A percentile compares a stretch with the other conserved stretches of the same genome.
These are phyloP conservation scores for Ajuga reptans DNA, from an alignment of 305 asterid species.

Conservation along the genomic window DNA sequence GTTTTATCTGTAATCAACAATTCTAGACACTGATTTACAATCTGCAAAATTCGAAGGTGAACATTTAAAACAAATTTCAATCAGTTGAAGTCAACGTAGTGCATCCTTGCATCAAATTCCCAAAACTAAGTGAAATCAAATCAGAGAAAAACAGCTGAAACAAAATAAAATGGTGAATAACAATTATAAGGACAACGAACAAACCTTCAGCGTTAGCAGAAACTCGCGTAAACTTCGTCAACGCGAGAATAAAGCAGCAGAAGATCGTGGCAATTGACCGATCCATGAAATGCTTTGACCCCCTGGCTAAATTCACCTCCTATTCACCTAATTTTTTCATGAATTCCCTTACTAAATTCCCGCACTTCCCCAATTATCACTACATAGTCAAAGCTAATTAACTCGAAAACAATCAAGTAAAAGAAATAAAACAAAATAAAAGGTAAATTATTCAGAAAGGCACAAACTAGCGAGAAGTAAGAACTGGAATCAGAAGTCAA, in stretches of 20 bases:
- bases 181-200: constrained; percentile 1
- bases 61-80: not conserved
- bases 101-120: constrained; percentile 22
- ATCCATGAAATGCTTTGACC: constrained; percentile 33
- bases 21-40: not conserved
- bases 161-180: not conserved
- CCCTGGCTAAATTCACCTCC: constrained; percentile 5
- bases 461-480: constrained; percentile 5
- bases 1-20: not conserved
- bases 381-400: constrained; percentile 4
- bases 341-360: not conserved
- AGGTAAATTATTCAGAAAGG: not conserved
- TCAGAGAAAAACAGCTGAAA: not conserved
- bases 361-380: constrained; percentile 1
- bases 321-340: constrained; percentile 20
- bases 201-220: constrained; percentile 67
- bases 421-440: not conserved
- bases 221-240: constrained; percentile 34
- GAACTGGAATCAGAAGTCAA: not conserved
- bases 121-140: not conserved
- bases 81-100: constrained; percentile 30
- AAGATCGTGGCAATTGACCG: constrained; percentile 46
- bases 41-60: not conserved
- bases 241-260: constrained; percentile 30
- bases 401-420: not conserved